Conservation (phyloP, 345 rosid species). For the Eucalyptus polybractea region DNA sequence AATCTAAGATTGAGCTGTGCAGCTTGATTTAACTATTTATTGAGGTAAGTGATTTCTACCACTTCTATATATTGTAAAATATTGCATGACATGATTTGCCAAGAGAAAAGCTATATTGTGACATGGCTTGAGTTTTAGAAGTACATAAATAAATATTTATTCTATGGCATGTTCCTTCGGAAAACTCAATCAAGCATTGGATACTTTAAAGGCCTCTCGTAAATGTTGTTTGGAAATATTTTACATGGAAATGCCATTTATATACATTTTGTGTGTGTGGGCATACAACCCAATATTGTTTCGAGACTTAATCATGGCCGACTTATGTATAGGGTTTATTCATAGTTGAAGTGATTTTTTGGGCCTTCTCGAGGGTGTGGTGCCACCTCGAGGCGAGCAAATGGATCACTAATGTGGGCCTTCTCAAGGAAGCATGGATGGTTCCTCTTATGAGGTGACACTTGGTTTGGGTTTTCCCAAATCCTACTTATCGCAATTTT, state of each 20-base stretch:
- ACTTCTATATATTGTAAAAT: neutral
- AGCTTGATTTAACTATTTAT: neutral
- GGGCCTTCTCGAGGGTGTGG: neutral
- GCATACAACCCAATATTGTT: neutral
- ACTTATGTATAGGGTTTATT: neutral
- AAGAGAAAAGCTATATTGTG: neutral
- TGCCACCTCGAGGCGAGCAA: neutral
- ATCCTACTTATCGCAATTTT: fast-evolving
- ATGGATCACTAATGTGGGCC: neutral
- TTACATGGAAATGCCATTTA: neutral
- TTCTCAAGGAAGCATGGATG: neutral
- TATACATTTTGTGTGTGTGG: neutral
- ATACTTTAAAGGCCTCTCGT: neutral
- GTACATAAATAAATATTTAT: neutral
- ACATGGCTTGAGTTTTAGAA: neutral
- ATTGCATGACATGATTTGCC: neutral
- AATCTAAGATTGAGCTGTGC: neutral
- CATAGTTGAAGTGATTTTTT: neutral
- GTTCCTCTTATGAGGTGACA: neutral
- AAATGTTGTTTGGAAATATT: neutral
- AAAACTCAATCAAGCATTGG: neutral
- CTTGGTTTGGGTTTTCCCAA: neutral
- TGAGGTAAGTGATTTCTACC: neutral
- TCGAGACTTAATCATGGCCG: fast-evolving
- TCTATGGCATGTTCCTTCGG: fast-evolving